phyloP scores from a whole-genome alignment of 2,329 filamentous ascomycete genomes.

The Apiospora sp. region DNA sequence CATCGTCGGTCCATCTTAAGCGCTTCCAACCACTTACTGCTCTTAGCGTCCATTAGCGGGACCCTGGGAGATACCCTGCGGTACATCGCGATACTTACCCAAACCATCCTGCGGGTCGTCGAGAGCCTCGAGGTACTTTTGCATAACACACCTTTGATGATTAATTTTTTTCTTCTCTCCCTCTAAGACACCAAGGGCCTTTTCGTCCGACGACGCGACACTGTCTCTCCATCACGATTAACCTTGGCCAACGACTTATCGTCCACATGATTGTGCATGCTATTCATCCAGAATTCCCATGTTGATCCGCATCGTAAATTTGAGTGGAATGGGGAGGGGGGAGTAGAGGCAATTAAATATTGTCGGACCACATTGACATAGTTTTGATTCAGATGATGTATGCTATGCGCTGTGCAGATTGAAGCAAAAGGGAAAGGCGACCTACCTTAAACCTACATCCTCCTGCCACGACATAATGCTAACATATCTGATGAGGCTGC shows the following conservation, averaged over 20 bases:
- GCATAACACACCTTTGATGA: neutral
- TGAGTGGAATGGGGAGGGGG: neutral
- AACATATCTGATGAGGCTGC: conserved; percentile 5
- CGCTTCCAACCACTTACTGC: conserved; percentile 21
- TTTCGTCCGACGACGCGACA: conserved; percentile 10
- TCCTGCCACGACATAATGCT: conserved; percentile 8
- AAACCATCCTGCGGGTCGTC: neutral
- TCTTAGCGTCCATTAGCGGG: conserved; percentile 17
- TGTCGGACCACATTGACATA: conserved; percentile 17
- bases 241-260: neutral
- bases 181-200: conserved; percentile 6
- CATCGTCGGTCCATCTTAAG: conserved; percentile 23
- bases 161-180: neutral
- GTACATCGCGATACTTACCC: conserved; percentile 22
- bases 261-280: conserved; percentile 2
- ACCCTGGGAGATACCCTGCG: conserved; percentile 1
- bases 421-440: neutral
- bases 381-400: neutral
- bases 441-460: neutral
- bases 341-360: conserved; percentile 9
- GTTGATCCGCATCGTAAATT: neutral
- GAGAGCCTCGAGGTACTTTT: conserved; percentile 18
- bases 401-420: neutral
- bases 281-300: conserved; percentile 13
- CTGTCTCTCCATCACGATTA: neutral